Percentiles rank a stretch among this genome's conserved stretches.
These are phyloP conservation scores for Phlebiopsis flavidoalba DNA, from an alignment of 768 basidiomycete species.

Conservation along the genomic window DNA sequence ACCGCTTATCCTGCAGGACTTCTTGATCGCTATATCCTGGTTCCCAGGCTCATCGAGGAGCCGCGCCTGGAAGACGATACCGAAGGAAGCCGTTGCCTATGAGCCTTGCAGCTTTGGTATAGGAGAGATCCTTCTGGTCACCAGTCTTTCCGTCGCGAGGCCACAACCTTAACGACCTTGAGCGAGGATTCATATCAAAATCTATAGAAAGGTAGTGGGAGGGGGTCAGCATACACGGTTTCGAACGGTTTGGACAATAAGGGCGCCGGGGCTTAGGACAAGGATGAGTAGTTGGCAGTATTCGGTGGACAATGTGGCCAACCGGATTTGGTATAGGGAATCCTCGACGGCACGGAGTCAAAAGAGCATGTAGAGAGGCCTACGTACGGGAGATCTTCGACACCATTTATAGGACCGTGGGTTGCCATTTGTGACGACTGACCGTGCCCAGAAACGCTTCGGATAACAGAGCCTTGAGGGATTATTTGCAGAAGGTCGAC, in stretches of 20 bases:
- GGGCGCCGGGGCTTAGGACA: neutral
- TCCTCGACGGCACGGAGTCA: constrained; percentile 6
- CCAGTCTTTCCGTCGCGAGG: constrained; percentile 93
- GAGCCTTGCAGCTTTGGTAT: constrained; percentile 92
- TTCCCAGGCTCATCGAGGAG: constrained; percentile 62
- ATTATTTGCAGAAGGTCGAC: constrained; percentile 7
- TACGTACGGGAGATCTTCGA: constrained; percentile 81
- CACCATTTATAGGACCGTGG: constrained; percentile 81
- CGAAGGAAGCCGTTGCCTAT: constrained; percentile 98
- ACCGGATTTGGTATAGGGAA: constrained; percentile 7
- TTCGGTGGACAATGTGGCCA: constrained; percentile 7
- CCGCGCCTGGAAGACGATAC: constrained; percentile 96
- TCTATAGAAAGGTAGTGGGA: constrained; percentile 43
- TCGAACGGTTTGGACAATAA: constrained; percentile 7
- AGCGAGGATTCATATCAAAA: constrained; percentile 97
- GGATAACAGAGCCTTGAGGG: constrained; percentile 21
- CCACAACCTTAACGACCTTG: constrained; percentile 92
- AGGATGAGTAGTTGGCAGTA: constrained; percentile 21
- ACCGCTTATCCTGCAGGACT: constrained; percentile 98
- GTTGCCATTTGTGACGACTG: constrained; percentile 47
- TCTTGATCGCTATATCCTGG: constrained; percentile 99
- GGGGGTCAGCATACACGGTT: constrained; percentile 4
- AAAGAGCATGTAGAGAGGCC: neutral
- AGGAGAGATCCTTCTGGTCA: constrained; percentile 81
- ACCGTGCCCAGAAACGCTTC: constrained; percentile 14